Conservation (phyloP, 2,329 filamentous ascomycete species). For the Fusarium napiforme region DNA sequence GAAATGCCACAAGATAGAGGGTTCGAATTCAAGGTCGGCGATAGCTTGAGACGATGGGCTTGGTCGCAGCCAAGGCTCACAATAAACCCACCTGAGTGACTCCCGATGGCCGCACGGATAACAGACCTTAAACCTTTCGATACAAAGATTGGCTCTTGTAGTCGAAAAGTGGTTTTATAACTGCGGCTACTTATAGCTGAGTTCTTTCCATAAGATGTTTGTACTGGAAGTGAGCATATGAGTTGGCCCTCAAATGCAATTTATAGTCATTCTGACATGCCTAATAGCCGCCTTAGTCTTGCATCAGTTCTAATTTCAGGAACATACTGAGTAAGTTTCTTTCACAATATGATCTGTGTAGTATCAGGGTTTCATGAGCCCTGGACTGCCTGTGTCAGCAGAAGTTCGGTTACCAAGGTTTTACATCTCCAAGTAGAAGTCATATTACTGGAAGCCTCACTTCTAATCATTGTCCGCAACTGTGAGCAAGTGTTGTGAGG, state of each 20-base stretch:
- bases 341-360: not conserved
- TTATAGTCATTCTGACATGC: not conserved
- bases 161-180: not conserved
- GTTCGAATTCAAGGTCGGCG: not conserved
- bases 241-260: not conserved
- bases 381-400: not conserved
- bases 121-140: not conserved
- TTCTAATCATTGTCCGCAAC: not conserved
- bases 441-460: fast-evolving
- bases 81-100: not conserved
- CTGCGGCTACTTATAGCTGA: not conserved
- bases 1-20: not conserved
- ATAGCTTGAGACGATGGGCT: not conserved
- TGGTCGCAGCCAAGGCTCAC: not conserved
- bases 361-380: not conserved
- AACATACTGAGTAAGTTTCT: not conserved
- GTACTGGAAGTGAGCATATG: not conserved
- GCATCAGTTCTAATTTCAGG: not conserved
- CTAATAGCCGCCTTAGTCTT: fast-evolving
- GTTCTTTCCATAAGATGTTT: not conserved
- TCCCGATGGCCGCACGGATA: not conserved
- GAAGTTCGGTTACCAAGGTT: not conserved
- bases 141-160: not conserved
- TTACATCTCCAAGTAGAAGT: not conserved
- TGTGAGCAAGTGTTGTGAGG: fast-evolving